phyloP scores from a whole-genome alignment of 805 yeast genomes.

The Nakazawaea anatomiae region DNA sequence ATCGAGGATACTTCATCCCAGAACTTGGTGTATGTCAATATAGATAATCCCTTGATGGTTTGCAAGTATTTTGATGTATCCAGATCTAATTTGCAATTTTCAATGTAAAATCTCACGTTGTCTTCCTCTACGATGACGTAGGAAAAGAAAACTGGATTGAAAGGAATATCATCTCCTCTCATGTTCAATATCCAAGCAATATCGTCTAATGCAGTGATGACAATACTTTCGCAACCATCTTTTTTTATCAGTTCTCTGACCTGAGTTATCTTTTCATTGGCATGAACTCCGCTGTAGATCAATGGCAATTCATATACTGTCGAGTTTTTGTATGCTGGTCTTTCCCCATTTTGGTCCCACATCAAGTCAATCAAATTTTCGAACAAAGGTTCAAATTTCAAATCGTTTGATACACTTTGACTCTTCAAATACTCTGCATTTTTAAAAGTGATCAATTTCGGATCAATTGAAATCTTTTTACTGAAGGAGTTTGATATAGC shows the following conservation, averaged over 20 bases:
- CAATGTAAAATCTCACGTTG: slow-evolving; percentile 46
- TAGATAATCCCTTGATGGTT: slow-evolving; percentile 19
- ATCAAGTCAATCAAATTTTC: slow-evolving; percentile 69
- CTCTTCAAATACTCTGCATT: slow-evolving; percentile 35
- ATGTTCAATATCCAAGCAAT: slow-evolving; percentile 83
- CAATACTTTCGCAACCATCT: slow-evolving; percentile 35
- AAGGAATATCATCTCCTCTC: slow-evolving; percentile 72
- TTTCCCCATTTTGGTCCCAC: slow-evolving; percentile 48
- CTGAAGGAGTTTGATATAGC: slow-evolving; percentile 37
- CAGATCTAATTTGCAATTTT: slow-evolving; percentile 35
- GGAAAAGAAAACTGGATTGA: slow-evolving; percentile 75
- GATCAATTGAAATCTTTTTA: slow-evolving; percentile 75
- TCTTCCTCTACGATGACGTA: slow-evolving; percentile 31
- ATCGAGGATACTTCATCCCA: slow-evolving; percentile 39
- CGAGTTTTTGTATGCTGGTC: slow-evolving; percentile 22
- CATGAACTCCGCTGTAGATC: slow-evolving; percentile 35
- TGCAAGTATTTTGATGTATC: slow-evolving; percentile 20
- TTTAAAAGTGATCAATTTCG: slow-evolving; percentile 56
- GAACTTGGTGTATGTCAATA: slow-evolving; percentile 48
- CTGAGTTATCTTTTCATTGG: slow-evolving; percentile 29
- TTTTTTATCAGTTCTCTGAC: slow-evolving; percentile 21
- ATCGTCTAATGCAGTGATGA: slow-evolving; percentile 73
- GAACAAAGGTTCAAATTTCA: slow-evolving; percentile 45
- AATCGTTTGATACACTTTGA: slow-evolving; percentile 26
- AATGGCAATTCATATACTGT: slow-evolving; percentile 26